Evolutionary conservation across 306 rosid species (phyloP).

Genomic region (Cucurbita ficifolia): DNA sequence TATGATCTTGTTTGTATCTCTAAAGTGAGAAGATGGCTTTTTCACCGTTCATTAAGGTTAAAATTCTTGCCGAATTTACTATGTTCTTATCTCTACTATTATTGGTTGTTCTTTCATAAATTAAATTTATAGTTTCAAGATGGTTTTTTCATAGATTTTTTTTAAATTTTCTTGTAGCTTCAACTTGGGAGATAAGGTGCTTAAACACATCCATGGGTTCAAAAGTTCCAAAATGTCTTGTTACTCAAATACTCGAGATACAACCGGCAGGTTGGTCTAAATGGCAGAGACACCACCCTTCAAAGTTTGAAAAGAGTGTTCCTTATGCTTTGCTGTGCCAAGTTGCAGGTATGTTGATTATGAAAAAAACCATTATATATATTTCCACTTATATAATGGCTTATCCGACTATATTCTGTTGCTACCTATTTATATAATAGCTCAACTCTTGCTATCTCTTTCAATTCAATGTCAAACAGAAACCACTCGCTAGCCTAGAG

Average conservation of each 20-base stretch:
- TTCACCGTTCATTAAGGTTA: too few relatives aligned
- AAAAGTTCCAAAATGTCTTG: slow-evolving; percentile 44
- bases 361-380: neutral
- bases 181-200: slow-evolving; percentile 81
- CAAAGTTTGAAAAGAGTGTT: slow-evolving; percentile 78
- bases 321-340: slow-evolving; percentile 79
- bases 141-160: neutral
- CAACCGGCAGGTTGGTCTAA: slow-evolving; percentile 46
- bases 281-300: slow-evolving; percentile 56
- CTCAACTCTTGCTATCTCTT: neutral
- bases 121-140: too few relatives aligned
- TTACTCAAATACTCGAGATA: slow-evolving; percentile 85
- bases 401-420: neutral
- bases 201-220: slow-evolving; percentile 63
- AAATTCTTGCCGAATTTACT: too few relatives aligned
- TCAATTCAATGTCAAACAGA: neutral
- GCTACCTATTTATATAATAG: neutral
- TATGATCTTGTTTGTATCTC: too few relatives aligned
- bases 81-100: too few relatives aligned
- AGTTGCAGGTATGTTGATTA: slow-evolving; percentile 63
- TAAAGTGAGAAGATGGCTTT: too few relatives aligned
- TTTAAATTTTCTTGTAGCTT: slow-evolving; percentile 33
- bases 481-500: neutral
- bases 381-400: neutral
- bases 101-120: too few relatives aligned